These are phyloP conservation scores for Ramaria rubella DNA, from an alignment of 768 basidiomycete species.

Conservation along the genomic window DNA sequence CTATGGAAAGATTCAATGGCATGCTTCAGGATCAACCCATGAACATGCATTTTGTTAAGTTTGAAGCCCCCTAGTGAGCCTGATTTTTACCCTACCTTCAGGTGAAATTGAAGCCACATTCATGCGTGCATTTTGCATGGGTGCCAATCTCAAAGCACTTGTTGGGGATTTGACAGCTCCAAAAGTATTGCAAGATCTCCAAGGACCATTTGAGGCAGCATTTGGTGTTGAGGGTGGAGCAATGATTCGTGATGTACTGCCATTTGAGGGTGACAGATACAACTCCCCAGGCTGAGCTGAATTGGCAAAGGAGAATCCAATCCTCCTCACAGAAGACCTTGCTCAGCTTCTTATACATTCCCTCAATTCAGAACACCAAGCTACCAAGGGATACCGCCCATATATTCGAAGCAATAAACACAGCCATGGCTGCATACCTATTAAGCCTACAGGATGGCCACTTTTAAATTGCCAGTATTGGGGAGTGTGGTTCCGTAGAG, in stretches of 20 bases:
- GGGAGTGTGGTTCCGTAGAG: neutral
- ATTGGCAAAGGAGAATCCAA: neutral
- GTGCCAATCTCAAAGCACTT: neutral
- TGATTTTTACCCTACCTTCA: neutral
- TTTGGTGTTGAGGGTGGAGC: neutral
- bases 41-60: conserved; percentile 17
- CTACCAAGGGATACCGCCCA: too few relatives aligned
- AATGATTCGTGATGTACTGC: neutral
- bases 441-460: too few relatives aligned
- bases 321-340: neutral
- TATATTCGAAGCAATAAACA: too few relatives aligned
- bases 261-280: neutral
- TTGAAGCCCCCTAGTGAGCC: neutral
- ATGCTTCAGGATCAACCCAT: conserved; percentile 16
- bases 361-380: too few relatives aligned
- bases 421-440: too few relatives aligned
- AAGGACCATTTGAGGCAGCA: neutral
- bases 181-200: neutral
- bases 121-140: neutral
- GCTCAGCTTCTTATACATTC: neutral
- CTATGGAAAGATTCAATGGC: conserved; percentile 17
- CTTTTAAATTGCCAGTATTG: neutral
- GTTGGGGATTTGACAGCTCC: neutral
- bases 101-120: neutral
- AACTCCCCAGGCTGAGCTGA: neutral